Evolutionary conservation across 2,329 filamentous ascomycete species (phyloP).

Genomic region (Gnomoniopsis sp.): DNA sequence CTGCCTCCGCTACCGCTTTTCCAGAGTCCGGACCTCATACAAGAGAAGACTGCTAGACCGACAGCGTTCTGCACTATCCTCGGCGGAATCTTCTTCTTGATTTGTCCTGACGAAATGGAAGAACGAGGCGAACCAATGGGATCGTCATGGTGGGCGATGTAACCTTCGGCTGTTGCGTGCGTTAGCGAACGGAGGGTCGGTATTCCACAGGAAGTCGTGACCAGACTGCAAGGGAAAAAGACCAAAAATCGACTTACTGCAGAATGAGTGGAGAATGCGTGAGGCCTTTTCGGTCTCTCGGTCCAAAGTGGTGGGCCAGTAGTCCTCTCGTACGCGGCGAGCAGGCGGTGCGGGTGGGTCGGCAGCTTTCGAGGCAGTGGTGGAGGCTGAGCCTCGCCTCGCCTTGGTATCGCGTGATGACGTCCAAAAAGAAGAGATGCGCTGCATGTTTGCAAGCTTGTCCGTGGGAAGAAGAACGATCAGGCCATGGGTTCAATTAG

Average conservation of each 20-base stretch:
- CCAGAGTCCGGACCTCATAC: constrained; percentile 91
- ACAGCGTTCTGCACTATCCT: constrained; percentile 85
- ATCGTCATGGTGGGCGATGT: constrained; percentile 11
- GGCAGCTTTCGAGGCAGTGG: constrained; percentile 1
- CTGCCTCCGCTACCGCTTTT: constrained; percentile 87
- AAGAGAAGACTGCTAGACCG: constrained; percentile 90
- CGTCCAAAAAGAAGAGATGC: constrained; percentile 40
- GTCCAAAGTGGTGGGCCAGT: constrained; percentile 64
- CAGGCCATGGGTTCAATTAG: constrained; percentile 17
- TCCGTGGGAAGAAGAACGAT: constrained; percentile 4
- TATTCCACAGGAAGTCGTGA: neutral
- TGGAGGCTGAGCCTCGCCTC: constrained; percentile 13
- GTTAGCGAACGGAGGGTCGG: neutral
- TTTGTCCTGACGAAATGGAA: constrained; percentile 29
- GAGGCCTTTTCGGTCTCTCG: constrained; percentile 90
- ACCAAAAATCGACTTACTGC: constrained; percentile 53
- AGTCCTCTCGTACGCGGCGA: constrained; percentile 28
- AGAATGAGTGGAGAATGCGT: constrained; percentile 85
- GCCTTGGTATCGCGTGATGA: constrained; percentile 34
- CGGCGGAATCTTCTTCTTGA: constrained; percentile 78
- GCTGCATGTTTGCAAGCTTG: constrained; percentile 36
- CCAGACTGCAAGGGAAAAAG: too few relatives aligned
- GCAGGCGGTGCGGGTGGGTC: constrained; percentile 19
- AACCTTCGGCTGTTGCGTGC: constrained; percentile 11
- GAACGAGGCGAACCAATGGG: constrained; percentile 5